Evolutionary conservation across 2,329 filamentous ascomycete species (phyloP).

Genomic region (Sporothrix sp.): DNA sequence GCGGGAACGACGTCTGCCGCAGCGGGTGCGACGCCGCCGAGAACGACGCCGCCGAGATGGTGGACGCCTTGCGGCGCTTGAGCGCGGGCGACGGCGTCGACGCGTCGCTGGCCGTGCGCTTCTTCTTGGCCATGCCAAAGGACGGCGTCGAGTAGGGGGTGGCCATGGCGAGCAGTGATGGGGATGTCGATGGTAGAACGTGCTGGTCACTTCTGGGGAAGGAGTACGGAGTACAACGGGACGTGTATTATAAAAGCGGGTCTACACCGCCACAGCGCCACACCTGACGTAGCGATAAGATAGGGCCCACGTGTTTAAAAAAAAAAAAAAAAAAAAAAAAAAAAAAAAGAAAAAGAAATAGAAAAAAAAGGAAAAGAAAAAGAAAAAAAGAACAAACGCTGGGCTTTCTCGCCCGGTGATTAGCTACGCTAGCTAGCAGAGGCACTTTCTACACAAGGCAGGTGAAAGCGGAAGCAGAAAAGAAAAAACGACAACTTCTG

Average conservation of each 20-base stretch:
- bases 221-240: not conserved
- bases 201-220: not conserved
- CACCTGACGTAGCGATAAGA: too few relatives aligned
- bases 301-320: too few relatives aligned
- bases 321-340: too few relatives aligned
- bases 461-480: too few relatives aligned
- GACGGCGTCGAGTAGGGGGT: conserved; percentile 44
- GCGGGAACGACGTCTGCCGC: conserved; percentile 72
- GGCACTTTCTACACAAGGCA: too few relatives aligned
- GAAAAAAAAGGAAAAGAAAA: too few relatives aligned
- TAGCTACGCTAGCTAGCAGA: too few relatives aligned
- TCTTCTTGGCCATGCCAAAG: conserved; percentile 41
- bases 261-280: too few relatives aligned
- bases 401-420: too few relatives aligned
- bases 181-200: not conserved
- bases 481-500: too few relatives aligned
- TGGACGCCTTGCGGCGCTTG: conserved; percentile 65
- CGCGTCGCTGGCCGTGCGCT: conserved; percentile 49
- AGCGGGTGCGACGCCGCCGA: conserved; percentile 52
- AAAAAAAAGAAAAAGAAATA: too few relatives aligned
- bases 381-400: too few relatives aligned
- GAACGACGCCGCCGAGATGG: conserved; percentile 43
- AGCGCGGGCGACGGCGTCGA: conserved; percentile 34
- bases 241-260: not conserved
- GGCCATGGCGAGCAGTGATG: conserved; percentile 33